phyloP scores from a whole-genome alignment of 306 rosid genomes.

The Nissolia schottii region DNA sequence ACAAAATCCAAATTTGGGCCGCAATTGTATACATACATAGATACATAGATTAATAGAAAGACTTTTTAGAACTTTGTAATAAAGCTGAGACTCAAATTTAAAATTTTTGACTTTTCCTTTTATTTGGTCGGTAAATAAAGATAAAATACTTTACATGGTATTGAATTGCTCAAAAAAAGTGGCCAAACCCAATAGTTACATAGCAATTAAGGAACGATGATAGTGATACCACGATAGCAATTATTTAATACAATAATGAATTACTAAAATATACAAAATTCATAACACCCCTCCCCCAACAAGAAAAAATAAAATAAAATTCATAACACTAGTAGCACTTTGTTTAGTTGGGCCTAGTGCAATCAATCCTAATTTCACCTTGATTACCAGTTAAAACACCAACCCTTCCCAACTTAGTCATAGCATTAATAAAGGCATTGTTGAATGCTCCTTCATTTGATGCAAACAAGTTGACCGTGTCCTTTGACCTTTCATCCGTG shows the following conservation, averaged over 20 bases:
- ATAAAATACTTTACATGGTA: no score
- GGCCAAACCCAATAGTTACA: not conserved
- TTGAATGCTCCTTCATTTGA: conserved; percentile 48
- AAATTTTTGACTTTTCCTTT: no score
- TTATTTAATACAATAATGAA: conserved; percentile 22
- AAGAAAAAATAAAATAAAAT: not conserved
- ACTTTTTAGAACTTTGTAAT: no score
- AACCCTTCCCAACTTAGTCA: conserved; percentile 70
- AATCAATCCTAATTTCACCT: conserved; percentile 72
- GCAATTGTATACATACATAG: no score
- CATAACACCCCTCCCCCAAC: not conserved
- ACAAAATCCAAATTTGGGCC: no score
- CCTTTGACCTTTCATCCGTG: conserved; percentile 59
- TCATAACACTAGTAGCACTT: not conserved
- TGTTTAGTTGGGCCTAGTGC: conserved; percentile 39
- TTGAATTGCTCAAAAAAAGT: no score
- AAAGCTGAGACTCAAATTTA: not conserved
- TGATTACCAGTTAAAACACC: conserved; percentile 65
- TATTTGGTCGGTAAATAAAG: no score
- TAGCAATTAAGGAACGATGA: not conserved
- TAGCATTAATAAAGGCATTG: conserved; percentile 56
- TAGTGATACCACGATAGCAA: not conserved
- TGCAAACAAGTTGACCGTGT: conserved; percentile 66
- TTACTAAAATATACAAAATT: not conserved
- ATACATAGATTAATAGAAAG: no score